phyloP scores from a whole-genome alignment of 1,284 basidiomycete genomes.

The Meripilus lineatus region DNA sequence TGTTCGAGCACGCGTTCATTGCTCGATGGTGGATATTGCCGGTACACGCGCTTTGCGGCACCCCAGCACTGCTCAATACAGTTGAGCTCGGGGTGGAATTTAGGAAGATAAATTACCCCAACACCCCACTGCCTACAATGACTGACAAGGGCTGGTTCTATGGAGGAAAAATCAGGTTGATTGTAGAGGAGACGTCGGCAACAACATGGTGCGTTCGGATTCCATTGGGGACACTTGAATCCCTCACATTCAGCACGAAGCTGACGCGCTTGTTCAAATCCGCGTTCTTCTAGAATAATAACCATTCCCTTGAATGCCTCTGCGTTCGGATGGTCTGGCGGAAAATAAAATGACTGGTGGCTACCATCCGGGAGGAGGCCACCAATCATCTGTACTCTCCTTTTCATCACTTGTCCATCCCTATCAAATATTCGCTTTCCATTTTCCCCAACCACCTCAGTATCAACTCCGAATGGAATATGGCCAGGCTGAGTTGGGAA shows the following conservation, averaged over 20 bases:
- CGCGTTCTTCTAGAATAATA: conserved; percentile 20
- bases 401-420: conserved; percentile 14
- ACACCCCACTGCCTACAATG: no score
- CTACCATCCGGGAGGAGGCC: conserved; percentile 22
- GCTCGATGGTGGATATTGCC: conserved; percentile 3
- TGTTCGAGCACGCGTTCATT: conserved; percentile 7
- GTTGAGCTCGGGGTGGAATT: conserved; percentile 20
- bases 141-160: not conserved
- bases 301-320: conserved; percentile 35
- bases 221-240: conserved; percentile 17
- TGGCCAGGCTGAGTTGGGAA: not conserved
- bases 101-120: conserved; percentile 13
- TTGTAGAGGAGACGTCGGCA: conserved; percentile 20
- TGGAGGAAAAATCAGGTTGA: conserved; percentile 23
- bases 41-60: conserved; percentile 14
- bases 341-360: conserved; percentile 31
- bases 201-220: conserved; percentile 17
- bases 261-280: not conserved
- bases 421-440: not conserved
- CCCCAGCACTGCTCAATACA: conserved; percentile 21
- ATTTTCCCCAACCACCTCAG: not conserved
- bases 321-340: conserved; percentile 19
- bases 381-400: conserved; percentile 26
- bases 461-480: conserved; percentile 1
- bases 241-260: conserved; percentile 12